phyloP scores from a whole-genome alignment of 306 rosid genomes.

The Hippophae gyantsensis region DNA sequence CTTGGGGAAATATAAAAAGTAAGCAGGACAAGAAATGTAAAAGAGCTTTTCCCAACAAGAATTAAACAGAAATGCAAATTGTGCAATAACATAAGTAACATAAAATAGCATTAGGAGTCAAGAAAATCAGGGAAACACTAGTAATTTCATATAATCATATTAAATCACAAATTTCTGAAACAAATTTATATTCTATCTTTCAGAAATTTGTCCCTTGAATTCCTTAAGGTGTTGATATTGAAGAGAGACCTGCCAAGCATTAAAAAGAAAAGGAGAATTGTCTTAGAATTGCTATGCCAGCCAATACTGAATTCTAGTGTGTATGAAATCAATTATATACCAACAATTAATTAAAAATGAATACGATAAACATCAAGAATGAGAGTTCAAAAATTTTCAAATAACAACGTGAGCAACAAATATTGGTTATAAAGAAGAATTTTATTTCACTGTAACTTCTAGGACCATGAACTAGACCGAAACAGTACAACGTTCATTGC shows the following conservation, averaged over 20 bases:
- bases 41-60: too few relatives aligned
- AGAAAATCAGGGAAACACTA: neutral
- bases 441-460: neutral
- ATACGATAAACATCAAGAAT: too few relatives aligned
- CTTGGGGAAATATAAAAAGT: neutral
- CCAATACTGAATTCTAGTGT: neutral
- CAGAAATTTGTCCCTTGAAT: neutral
- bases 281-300: neutral
- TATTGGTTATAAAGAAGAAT: neutral
- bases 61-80: too few relatives aligned
- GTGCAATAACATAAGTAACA: too few relatives aligned
- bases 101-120: neutral
- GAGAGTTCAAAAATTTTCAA: too few relatives aligned
- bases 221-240: neutral
- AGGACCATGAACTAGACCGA: neutral
- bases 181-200: too few relatives aligned
- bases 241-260: neutral
- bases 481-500: neutral
- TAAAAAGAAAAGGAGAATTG: neutral
- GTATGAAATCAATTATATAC: too few relatives aligned
- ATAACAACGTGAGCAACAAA: too few relatives aligned
- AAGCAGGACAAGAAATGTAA: neutral
- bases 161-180: too few relatives aligned
- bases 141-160: neutral
- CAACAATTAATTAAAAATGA: neutral